Base-by-base conservation (phyloP, 129 eudicot genomes). In the Saposhnikovia divaricata region DNA sequence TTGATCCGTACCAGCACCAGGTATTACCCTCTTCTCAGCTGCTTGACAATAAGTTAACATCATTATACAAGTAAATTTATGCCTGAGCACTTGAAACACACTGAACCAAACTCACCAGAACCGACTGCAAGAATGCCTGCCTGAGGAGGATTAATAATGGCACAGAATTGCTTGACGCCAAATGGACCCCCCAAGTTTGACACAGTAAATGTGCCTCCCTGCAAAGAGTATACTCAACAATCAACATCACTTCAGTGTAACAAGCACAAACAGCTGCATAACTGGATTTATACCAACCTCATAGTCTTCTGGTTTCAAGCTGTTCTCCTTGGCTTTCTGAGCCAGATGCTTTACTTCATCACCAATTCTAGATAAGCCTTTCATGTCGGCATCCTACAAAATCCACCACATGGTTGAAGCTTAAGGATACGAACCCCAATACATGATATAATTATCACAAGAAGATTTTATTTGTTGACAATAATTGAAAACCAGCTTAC, bases 61-160 rank as follows among this genome's bases (percentile, higher is more conserved):
- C 18, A 48, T 50, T 61, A 74, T 68, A 11, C 15, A 15, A 47
- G 15, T 25, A 15, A 47, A 34, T 53, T 76, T 42, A 71, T 45
- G 72, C 15, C 38, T 27, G 40, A 77, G 50, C 55, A 65, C 72
- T 43, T 25, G 45, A n/a, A 63, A 63, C 65, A 78, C 72, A 46
- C 78, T 13, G 53, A 70, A 68, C 74, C 57, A 45, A 65, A 55
- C 50, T 87, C 82, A 90, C 98, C 97, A 47, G 98, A 89, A 23
- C 99, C 99, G 70, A 96, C 91, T 37, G 99, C 97, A 55, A 96
- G 85, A 85, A 96, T 96, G 72, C 90, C 99, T 15, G 98, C 90
- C 76, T 96, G 99, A 1, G 99, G 99, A 84, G 99, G 99, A 77
- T 96, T 96, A 69, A 96, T 87, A 71, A 94, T 94, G 86, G 97